Percentiles rank a stretch among this genome's conserved stretches.
phyloP scores from a whole-genome alignment of 2,329 filamentous ascomycete species.

The Leptosphaerulina australis region DNA sequence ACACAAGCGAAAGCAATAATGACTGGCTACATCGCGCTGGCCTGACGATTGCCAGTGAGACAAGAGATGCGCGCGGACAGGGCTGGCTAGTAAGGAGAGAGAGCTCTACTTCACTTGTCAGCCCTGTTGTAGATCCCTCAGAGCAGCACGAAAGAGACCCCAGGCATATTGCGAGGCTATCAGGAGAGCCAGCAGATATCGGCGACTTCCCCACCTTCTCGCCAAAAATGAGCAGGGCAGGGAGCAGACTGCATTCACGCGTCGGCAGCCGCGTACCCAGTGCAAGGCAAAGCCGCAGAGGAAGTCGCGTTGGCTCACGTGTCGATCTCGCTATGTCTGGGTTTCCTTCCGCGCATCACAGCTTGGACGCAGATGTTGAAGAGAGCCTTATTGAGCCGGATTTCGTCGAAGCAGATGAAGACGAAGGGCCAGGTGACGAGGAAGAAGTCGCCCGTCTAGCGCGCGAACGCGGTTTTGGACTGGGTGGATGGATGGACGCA shows the following conservation, averaged over 20 bases:
- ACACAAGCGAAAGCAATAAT: slow-evolving; percentile 46
- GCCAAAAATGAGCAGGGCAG: slow-evolving; percentile 37
- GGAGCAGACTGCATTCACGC: slow-evolving; percentile 47
- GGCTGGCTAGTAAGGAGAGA: slow-evolving; percentile 64
- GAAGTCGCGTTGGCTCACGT: slow-evolving; percentile 44
- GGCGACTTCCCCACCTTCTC: slow-evolving; percentile 40
- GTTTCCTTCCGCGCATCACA: slow-evolving; percentile 35
- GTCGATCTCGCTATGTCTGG: slow-evolving; percentile 47
- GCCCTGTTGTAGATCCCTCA: slow-evolving; percentile 46
- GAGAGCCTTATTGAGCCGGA: slow-evolving; percentile 51
- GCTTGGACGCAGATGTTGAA: slow-evolving; percentile 39
- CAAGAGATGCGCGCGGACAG: slow-evolving; percentile 67
- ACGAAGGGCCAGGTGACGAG: slow-evolving; percentile 56
- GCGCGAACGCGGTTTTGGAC: slow-evolving; percentile 58
- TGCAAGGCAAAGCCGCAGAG: slow-evolving; percentile 46
- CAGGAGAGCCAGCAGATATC: slow-evolving; percentile 37
- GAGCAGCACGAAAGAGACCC: slow-evolving; percentile 32
- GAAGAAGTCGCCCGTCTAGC: slow-evolving; percentile 60
- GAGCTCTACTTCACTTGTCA: slow-evolving; percentile 60
- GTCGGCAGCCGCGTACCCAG: slow-evolving; percentile 49
- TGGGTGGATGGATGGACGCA: slow-evolving; percentile 63
- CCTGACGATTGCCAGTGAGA: slow-evolving; percentile 61
- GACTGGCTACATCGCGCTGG: slow-evolving; percentile 67
- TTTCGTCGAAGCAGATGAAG: slow-evolving; percentile 54
- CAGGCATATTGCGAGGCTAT: slow-evolving; percentile 37